Evolutionary conservation across 2,329 filamentous ascomycete genomes (phyloP).

Genomic region (Penicillium sp.): DNA sequence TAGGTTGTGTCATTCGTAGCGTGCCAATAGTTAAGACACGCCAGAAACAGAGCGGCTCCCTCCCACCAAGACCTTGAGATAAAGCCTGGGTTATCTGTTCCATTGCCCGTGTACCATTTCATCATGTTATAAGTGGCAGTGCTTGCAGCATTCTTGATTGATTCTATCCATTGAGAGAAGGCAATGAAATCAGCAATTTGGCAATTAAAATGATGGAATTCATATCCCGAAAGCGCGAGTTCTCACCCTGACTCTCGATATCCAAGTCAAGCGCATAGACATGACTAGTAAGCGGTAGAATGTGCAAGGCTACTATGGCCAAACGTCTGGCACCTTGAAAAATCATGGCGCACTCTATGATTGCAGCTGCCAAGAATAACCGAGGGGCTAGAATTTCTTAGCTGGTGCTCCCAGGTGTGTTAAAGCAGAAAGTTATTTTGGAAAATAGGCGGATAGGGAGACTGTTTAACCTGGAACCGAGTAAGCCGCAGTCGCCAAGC

Average conservation of each 20-base stretch:
- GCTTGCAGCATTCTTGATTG: slow-evolving; percentile 45
- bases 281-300: background rate
- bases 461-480: background rate
- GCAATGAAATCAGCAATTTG: background rate
- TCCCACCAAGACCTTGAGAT: slow-evolving; percentile 77
- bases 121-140: slow-evolving; percentile 52
- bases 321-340: slow-evolving; percentile 1
- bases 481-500: background rate
- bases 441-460: background rate
- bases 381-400: background rate
- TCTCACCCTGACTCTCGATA: slow-evolving; percentile 3
- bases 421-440: background rate
- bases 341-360: slow-evolving; percentile 2
- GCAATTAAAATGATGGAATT: background rate
- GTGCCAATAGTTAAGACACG: slow-evolving; percentile 69
- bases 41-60: slow-evolving; percentile 68
- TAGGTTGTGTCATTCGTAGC: slow-evolving; percentile 65
- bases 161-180: slow-evolving; percentile 13
- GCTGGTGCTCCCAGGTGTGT: background rate
- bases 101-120: slow-evolving; percentile 53
- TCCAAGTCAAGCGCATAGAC: slow-evolving; percentile 6
- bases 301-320: slow-evolving; percentile 1
- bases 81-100: slow-evolving; percentile 52
- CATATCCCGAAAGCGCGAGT: slow-evolving; percentile 17
- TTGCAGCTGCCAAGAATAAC: background rate